Conservation (phyloP, 352 stramenopile species). For the Phytophthora aleatoria region DNA sequence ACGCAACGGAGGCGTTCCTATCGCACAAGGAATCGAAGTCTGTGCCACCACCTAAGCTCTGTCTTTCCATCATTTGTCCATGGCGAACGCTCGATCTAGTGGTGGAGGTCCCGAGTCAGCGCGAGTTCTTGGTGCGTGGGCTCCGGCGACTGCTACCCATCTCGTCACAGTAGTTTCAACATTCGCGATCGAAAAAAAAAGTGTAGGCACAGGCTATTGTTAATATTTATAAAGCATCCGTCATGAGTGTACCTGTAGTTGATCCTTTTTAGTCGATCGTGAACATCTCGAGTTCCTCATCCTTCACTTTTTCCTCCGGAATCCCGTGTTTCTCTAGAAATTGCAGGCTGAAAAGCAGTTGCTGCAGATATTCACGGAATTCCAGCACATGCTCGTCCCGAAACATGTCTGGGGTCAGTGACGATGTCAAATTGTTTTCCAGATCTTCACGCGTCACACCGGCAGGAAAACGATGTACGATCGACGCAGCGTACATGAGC, state of each 20-base stretch:
- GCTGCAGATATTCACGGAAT: constrained; percentile 81
- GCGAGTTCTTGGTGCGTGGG: constrained; percentile 59
- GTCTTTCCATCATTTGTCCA: constrained; percentile 43
- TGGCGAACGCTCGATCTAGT: constrained; percentile 72
- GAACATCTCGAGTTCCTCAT: constrained; percentile 66
- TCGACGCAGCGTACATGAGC: constrained; percentile 77
- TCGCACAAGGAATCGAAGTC: constrained; percentile 31
- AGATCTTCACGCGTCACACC: constrained; percentile 64
- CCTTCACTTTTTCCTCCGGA: constrained; percentile 48
- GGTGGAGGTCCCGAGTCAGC: constrained; percentile 49
- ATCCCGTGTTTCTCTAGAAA: constrained; percentile 58
- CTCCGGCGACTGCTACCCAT: constrained; percentile 42
- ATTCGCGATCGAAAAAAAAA: background rate
- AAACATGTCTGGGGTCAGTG: constrained; percentile 69
- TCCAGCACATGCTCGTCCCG: constrained; percentile 65
- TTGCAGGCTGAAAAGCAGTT: constrained; percentile 74
- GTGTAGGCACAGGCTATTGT: constrained; percentile 4
- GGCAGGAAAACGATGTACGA: constrained; percentile 62
- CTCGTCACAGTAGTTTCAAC: constrained; percentile 8
- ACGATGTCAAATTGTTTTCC: constrained; percentile 44
- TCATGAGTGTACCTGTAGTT: constrained; percentile 1
- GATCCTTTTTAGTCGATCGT: constrained; percentile 41
- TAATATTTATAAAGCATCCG: constrained; percentile 31
- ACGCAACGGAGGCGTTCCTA: constrained; percentile 57
- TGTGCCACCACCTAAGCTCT: constrained; percentile 38